Evolutionary conservation across 192 early-diverging fungal genomes (phyloP).

Genomic region (Coemansia sp.): DNA sequence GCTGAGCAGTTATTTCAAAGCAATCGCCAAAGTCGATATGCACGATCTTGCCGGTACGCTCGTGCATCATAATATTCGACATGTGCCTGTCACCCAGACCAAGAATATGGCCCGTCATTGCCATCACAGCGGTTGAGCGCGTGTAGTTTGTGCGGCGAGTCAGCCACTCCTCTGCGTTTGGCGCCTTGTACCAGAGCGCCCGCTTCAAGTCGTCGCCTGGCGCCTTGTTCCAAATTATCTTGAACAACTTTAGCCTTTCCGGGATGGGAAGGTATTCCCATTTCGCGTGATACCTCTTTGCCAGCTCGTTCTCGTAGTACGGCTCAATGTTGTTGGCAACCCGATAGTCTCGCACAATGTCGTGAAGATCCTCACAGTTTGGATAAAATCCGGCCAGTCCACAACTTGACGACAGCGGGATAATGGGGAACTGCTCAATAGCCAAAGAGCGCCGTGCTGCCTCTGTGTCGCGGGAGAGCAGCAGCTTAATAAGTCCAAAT

Average conservation of each 20-base stretch:
- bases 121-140: conserved; percentile 95
- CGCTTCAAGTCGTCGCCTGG: conserved; percentile 95
- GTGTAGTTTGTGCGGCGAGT: conserved; percentile 99
- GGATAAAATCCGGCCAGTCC: conserved; percentile 97
- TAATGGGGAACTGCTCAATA: conserved; percentile 91
- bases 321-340: conserved; percentile 80
- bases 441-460: conserved; percentile 91
- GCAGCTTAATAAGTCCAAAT: conserved; percentile 95
- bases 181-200: conserved; percentile 95
- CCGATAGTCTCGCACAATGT: conserved; percentile 87
- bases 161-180: conserved; percentile 96
- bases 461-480: conserved; percentile 83
- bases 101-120: conserved; percentile 98
- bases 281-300: conserved; percentile 88
- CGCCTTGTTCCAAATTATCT: conserved; percentile 92
- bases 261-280: conserved; percentile 91
- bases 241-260: conserved; percentile 97
- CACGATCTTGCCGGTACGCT: conserved; percentile 93
- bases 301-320: conserved; percentile 92
- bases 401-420: conserved; percentile 96
- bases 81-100: conserved; percentile 98
- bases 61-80: conserved; percentile 95
- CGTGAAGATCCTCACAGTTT: conserved; percentile 92
- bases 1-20: conserved; percentile 96
- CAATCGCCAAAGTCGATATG: conserved; percentile 99